Evolutionary conservation across 768 basidiomycete genomes (phyloP).

Genomic region (Auricularia auricula-judae): DNA sequence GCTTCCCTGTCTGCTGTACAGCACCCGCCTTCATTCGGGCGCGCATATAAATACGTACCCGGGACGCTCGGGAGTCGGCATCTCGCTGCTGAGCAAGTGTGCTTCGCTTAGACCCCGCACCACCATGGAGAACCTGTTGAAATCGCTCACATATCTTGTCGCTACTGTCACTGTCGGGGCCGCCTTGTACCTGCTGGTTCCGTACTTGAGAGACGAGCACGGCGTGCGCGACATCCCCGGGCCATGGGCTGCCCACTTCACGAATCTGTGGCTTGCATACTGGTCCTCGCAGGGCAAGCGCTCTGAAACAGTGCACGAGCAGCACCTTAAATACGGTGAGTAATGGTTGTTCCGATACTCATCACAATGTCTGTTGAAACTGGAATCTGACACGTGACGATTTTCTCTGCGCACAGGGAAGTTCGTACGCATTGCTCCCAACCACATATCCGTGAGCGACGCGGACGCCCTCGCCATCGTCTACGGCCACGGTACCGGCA

Average conservation of each 20-base stretch:
- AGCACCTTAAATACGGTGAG: slow-evolving; percentile 65
- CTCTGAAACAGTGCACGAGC: slow-evolving; percentile 58
- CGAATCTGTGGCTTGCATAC: slow-evolving; percentile 63
- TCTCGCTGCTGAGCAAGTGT: too few relatives aligned
- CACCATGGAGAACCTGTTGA: too few relatives aligned
- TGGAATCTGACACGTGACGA: background rate
- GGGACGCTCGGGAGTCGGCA: too few relatives aligned
- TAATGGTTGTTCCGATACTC: background rate
- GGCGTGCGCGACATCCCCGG: slow-evolving; percentile 56
- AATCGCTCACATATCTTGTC: too few relatives aligned
- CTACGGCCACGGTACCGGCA: slow-evolving; percentile 79
- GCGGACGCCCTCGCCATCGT: slow-evolving; percentile 65
- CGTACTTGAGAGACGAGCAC: slow-evolving; percentile 48
- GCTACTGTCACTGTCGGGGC: background rate
- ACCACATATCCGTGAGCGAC: slow-evolving; percentile 67
- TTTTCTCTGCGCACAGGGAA: slow-evolving; percentile 30
- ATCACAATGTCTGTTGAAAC: background rate
- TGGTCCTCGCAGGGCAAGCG: slow-evolving; percentile 59
- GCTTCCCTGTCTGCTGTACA: too few relatives aligned
- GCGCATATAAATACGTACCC: too few relatives aligned
- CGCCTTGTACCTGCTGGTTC: slow-evolving; percentile 16
- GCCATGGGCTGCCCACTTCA: slow-evolving; percentile 58
- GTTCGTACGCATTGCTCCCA: slow-evolving; percentile 62
- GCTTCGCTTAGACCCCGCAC: too few relatives aligned
- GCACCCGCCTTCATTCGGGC: too few relatives aligned